Conservation (phyloP, 2,329 filamentous ascomycete species). For the Cryoendolithus antarcticus region DNA sequence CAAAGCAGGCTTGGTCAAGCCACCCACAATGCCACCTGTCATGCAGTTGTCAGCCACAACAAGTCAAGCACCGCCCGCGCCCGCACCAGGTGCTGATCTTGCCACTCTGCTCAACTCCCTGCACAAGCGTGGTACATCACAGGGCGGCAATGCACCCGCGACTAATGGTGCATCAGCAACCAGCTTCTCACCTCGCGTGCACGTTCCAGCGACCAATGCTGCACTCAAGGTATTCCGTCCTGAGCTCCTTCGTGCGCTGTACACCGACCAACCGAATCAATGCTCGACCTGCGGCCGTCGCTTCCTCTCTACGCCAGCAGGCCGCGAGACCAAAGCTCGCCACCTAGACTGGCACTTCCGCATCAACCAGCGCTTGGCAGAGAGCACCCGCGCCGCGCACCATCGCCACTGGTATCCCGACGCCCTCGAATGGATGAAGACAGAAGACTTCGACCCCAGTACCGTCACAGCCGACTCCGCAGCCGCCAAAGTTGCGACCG, state of each 20-base stretch:
- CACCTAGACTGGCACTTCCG: slow-evolving; percentile 99
- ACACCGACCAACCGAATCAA: slow-evolving; percentile 71
- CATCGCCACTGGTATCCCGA: slow-evolving; percentile 83
- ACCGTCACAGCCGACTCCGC: slow-evolving; percentile 30
- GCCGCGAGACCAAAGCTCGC: slow-evolving; percentile 71
- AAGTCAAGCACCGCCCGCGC: slow-evolving; percentile 1
- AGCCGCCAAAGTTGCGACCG: slow-evolving; percentile 26
- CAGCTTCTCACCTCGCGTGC: slow-evolving; percentile 3
- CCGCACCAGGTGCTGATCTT: slow-evolving; percentile 1
- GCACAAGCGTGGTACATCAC: slow-evolving; percentile 2
- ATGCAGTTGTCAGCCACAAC: slow-evolving; percentile 2
- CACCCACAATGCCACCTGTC: slow-evolving; percentile 7
- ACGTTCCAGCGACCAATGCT: slow-evolving; percentile 17
- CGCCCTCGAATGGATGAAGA: slow-evolving; percentile 84
- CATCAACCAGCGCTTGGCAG: slow-evolving; percentile 77
- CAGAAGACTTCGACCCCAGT: slow-evolving; percentile 63
- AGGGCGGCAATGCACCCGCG: slow-evolving; percentile 1
- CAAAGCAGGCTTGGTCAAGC: slow-evolving; percentile 16
- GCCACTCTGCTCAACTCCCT: slow-evolving; percentile 4
- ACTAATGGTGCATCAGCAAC: slow-evolving; percentile 1
- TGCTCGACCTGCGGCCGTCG: slow-evolving; percentile 86
- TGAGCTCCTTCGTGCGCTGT: slow-evolving; percentile 60
- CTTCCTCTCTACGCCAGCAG: slow-evolving; percentile 65
- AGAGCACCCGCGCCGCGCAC: slow-evolving; percentile 69
- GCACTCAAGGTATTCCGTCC: slow-evolving; percentile 45